Evolutionary conservation across 768 basidiomycete species (phyloP).

Genomic region (Termitomyces sp.): DNA sequence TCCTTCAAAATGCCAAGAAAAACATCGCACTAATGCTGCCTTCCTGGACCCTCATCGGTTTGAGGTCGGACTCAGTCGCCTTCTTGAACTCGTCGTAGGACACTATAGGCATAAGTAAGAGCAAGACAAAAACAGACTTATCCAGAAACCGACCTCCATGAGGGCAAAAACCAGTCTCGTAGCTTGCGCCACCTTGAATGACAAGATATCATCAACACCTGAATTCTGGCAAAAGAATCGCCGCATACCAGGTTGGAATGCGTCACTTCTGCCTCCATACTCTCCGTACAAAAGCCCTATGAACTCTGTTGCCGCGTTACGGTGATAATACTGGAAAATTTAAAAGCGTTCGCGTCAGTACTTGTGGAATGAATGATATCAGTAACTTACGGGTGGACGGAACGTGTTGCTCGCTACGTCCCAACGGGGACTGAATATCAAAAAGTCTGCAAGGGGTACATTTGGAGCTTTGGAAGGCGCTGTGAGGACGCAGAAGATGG

Average conservation of each 20-base stretch:
- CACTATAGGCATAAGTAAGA: conserved; percentile 25
- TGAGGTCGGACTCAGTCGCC: conserved; percentile 48
- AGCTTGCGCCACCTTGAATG: conserved; percentile 45
- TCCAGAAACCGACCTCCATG: conserved; percentile 43
- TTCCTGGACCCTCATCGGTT: conserved; percentile 46
- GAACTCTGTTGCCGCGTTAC: conserved; percentile 58
- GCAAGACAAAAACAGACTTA: not conserved
- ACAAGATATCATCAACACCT: not conserved
- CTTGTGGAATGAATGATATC: not conserved
- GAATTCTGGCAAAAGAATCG: no score
- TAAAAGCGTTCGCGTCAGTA: not conserved
- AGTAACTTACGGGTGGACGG: conserved; percentile 45
- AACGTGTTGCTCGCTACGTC: conserved; percentile 56
- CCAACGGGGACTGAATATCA: conserved; percentile 63
- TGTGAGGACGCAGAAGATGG: conserved; percentile 64
- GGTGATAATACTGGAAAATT: conserved; percentile 49
- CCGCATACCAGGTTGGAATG: conserved; percentile 47
- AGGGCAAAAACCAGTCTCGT: conserved; percentile 60
- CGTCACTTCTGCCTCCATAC: conserved; percentile 60
- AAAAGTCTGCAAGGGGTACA: conserved; percentile 57
- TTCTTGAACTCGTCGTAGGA: conserved; percentile 57
- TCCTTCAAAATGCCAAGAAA: not conserved
- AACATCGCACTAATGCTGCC: conserved; percentile 43
- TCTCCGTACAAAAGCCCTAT: conserved; percentile 62
- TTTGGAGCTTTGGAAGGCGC: conserved; percentile 56